Conservation (phyloP, 139 green algal species). For the Trebouxia sp. region DNA sequence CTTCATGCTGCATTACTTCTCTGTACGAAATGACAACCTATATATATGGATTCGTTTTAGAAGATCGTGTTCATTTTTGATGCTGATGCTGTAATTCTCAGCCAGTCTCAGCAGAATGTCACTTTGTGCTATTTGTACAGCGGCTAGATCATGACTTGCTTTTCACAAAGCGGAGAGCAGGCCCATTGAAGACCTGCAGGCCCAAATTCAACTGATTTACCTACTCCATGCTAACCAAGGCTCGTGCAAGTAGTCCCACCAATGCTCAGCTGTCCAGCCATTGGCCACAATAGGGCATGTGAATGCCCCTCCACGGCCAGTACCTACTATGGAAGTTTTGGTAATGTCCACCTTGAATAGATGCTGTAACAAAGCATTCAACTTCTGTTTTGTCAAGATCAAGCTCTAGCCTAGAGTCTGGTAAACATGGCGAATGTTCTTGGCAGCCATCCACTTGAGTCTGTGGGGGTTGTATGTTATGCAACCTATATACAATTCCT, state of each 20-base stretch:
- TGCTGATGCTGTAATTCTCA: neutral
- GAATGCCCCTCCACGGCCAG: neutral
- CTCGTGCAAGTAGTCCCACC: conserved; percentile 7
- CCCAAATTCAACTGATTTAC: no score
- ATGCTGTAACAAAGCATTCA: conserved; percentile 6
- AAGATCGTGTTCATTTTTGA: no score
- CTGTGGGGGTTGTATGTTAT: neutral
- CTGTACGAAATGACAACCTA: neutral
- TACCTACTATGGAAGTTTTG: neutral
- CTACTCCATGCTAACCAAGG: conserved; percentile 3
- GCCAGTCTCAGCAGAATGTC: neutral
- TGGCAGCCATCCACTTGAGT: neutral
- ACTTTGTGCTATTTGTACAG: no score
- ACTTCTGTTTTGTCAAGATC: neutral
- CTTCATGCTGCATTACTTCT: no score
- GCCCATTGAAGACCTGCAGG: no score
- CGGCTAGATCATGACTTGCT: neutral
- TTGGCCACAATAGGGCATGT: neutral
- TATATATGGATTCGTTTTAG: no score
- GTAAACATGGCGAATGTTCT: neutral
- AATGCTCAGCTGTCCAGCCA: conserved; percentile 10
- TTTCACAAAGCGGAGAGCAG: conserved; percentile 5
- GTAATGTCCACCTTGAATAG: conserved; percentile 15
- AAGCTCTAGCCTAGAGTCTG: neutral
- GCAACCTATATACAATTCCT: neutral